phyloP scores from a whole-genome alignment of 306 rosid genomes.

The Glycyrrhiza uralensis region DNA sequence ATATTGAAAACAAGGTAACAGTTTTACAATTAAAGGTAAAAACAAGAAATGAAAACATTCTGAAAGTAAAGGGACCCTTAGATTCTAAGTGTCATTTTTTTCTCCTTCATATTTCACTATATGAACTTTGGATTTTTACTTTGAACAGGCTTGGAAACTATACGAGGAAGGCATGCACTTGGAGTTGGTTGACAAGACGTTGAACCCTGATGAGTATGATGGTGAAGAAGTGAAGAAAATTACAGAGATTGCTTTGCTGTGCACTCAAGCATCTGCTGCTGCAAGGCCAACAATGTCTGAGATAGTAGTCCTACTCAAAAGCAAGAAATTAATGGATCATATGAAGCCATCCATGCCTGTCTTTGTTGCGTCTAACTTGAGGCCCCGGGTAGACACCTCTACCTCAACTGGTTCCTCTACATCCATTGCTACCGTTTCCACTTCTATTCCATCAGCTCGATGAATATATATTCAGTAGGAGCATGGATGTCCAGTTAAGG shows the following conservation, averaged over 20 bases:
- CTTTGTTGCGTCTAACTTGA: constrained; percentile 38
- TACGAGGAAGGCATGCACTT: constrained; percentile 32
- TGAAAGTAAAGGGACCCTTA: background rate
- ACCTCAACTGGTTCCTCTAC: constrained; percentile 38
- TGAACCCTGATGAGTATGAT: constrained; percentile 39
- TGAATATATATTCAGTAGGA: background rate
- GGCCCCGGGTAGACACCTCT: constrained; percentile 26
- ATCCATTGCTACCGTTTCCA: constrained; percentile 58
- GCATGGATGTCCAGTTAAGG: background rate
- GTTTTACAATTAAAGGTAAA: no score
- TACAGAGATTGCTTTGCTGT: constrained; percentile 46
- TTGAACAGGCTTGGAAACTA: constrained; percentile 55
- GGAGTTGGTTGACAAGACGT: constrained; percentile 39
- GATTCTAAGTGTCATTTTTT: background rate
- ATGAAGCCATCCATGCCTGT: constrained; percentile 46
- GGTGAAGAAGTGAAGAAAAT: constrained; percentile 41
- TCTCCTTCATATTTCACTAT: background rate
- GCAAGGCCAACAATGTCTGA: constrained; percentile 65
- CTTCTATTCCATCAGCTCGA: constrained; percentile 40
- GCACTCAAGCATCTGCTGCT: constrained; percentile 51
- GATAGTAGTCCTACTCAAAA: constrained; percentile 42
- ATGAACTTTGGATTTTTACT: background rate
- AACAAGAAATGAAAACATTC: no score
- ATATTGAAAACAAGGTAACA: no score
- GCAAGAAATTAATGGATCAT: constrained; percentile 24